Base-by-base conservation (phyloP, 2,329 filamentous ascomycete species). In the Claviceps arundinis region DNA sequence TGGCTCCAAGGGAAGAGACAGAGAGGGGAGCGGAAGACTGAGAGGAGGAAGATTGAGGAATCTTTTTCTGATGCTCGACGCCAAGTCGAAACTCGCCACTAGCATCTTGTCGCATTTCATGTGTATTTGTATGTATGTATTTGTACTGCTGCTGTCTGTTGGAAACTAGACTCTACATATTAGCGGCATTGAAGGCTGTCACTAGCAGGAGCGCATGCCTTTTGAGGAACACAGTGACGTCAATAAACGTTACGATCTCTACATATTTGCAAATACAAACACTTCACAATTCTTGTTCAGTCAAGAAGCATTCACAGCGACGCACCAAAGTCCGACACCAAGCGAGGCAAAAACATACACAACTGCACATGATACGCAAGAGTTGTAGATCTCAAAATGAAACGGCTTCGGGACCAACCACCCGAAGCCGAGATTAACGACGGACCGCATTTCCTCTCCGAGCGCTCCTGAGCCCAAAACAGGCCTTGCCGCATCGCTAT, bases 311-410 rank as follows among this genome's bases (percentile, higher is more conserved):
- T 42, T 22, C 22, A 26, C 42, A 26, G 3, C 22, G 4, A 14
- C 6, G 4, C 13, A 34, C 30, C 30, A 34, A 11, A 34, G 30
- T 11, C 4, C 4, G 9, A 34, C 22, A 4, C 5, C 1, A 16
- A 24, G 2, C 19, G 8, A 14, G 22, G 6, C 34, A 24, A 16
- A 6, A 7, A 45, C 43, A 45, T 13, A 30, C 24, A 46, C 9
- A 34, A 30, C 2, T 6, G n/a, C 44, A 47, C 4, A 17, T 3
- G 3, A 4, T 1, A 45, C 24, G 5, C 11, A 51, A 55, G 56
- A 68, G n/a, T 73, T 77, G 74, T 77, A 75, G 74, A 77, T 77
- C 74, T 74, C 73, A 69, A 70, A 74, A 75, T 77, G 74, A 77
- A 77, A 77, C 74, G 70, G 66, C 68, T 70, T 66, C 65, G 70